Conservation (phyloP, 345 rosid species). For the Dipteronia dyeriana region DNA sequence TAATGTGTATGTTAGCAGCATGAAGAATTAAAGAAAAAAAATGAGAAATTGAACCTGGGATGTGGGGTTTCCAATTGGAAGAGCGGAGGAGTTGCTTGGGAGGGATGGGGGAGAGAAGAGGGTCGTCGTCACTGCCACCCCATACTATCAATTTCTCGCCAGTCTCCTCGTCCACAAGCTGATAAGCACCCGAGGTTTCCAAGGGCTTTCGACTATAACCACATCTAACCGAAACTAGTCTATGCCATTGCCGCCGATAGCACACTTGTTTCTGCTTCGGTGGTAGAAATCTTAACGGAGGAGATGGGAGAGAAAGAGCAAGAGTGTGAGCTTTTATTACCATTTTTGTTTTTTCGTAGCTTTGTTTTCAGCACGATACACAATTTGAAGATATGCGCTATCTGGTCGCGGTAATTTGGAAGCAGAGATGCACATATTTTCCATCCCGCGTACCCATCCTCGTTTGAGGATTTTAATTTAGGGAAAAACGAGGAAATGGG, state of each 20-base stretch:
- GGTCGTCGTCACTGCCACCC: slow-evolving; percentile 36
- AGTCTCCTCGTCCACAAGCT: slow-evolving; percentile 40
- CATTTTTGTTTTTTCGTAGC: background rate
- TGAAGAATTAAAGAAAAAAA: background rate
- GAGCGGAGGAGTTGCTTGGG: slow-evolving; percentile 32
- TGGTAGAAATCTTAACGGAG: background rate
- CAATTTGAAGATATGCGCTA: too few species aligned
- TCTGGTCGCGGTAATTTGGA: background rate
- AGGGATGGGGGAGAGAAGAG: slow-evolving; percentile 28
- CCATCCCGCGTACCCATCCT: too few species aligned
- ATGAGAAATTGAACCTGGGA: slow-evolving; percentile 18
- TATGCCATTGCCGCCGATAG: background rate
- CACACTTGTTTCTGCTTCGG: background rate
- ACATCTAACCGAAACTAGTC: slow-evolving; percentile 27
- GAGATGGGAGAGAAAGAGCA: background rate
- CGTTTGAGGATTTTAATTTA: too few species aligned
- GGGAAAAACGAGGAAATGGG: too few species aligned
- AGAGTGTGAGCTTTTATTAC: slow-evolving; percentile 10
- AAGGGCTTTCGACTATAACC: slow-evolving; percentile 39
- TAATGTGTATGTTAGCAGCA: too few species aligned
- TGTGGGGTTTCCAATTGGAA: slow-evolving; percentile 29
- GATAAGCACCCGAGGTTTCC: slow-evolving; percentile 42
- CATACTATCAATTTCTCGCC: slow-evolving; percentile 53
- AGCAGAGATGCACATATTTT: too few species aligned
- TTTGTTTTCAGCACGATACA: too few species aligned